phyloP scores from a whole-genome alignment of 805 yeast species.

The Metschnikowia proteae region DNA sequence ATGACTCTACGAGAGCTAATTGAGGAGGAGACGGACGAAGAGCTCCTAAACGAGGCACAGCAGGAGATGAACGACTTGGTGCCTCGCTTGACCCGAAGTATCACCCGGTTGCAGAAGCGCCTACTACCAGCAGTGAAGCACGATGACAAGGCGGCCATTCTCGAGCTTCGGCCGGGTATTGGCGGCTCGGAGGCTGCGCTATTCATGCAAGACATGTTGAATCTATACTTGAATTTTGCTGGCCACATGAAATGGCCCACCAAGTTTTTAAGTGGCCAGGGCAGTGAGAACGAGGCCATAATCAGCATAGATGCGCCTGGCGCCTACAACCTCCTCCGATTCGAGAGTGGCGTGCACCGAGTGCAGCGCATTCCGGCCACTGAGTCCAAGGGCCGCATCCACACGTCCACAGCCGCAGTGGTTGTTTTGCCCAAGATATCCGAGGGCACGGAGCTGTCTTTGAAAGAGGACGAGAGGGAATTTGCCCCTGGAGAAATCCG shows the following conservation, averaged over 20 bases:
- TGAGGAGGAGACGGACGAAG: slow-evolving; percentile 24
- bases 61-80: slow-evolving; percentile 48
- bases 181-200: slow-evolving; percentile 94
- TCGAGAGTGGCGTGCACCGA: slow-evolving; percentile 93
- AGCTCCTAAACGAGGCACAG: slow-evolving; percentile 53
- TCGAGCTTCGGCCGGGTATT: slow-evolving; percentile 91
- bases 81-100: slow-evolving; percentile 43
- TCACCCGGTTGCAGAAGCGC: slow-evolving; percentile 47
- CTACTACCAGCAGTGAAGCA: slow-evolving; percentile 76
- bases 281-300: slow-evolving; percentile 73
- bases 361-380: slow-evolving; percentile 94
- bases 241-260: slow-evolving; percentile 62
- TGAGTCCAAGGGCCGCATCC: slow-evolving; percentile 89
- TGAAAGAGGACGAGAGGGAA: slow-evolving; percentile 54
- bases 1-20: slow-evolving; percentile 25
- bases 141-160: slow-evolving; percentile 68
- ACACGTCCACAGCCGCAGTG: slow-evolving; percentile 95
- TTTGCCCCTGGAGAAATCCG: slow-evolving; percentile 86
- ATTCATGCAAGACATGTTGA: slow-evolving; percentile 73
- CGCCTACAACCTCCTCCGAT: slow-evolving; percentile 65
- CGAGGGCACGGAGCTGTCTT: slow-evolving; percentile 47
- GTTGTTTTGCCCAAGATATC: slow-evolving; percentile 83
- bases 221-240: slow-evolving; percentile 78
- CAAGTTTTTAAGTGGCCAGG: slow-evolving; percentile 57
- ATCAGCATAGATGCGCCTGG: slow-evolving; percentile 68